phyloP scores from a whole-genome alignment of 73 alveolate species.

The Breviolum minutum region DNA sequence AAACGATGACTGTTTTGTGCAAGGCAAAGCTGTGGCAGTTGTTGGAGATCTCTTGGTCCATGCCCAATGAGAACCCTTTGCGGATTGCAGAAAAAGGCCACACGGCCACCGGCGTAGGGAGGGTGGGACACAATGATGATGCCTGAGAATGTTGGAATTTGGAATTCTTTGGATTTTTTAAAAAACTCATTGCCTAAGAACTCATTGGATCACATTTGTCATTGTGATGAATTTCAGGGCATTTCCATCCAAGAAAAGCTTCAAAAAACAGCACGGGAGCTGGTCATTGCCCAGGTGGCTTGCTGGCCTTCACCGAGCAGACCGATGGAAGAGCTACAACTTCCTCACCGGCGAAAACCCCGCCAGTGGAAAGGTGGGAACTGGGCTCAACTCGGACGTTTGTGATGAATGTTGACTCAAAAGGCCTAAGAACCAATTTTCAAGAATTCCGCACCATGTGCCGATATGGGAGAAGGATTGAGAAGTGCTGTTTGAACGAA shows the following conservation, averaged over 20 bases:
- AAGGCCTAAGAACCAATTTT: no score
- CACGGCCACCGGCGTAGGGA: not conserved
- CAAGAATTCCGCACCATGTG: no score
- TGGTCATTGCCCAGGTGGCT: not conserved
- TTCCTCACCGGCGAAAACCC: not conserved
- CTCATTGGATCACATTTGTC: not conserved
- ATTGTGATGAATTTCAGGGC: not conserved
- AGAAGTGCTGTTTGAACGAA: no score
- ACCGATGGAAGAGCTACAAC: not conserved
- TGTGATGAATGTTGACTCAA: not conserved
- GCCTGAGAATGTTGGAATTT: not conserved
- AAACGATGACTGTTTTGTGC: no score
- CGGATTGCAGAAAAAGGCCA: not conserved
- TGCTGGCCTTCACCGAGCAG: conserved; percentile 31
- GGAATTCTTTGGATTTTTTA: not conserved
- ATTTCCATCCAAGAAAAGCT: not conserved
- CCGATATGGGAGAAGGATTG: no score
- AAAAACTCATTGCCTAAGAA: not conserved
- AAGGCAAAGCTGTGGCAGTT: conserved; percentile 44
- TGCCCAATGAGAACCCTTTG: conserved; percentile 67
- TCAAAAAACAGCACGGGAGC: not conserved
- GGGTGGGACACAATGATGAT: not conserved
- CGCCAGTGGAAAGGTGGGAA: not conserved
- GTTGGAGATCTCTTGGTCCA: conserved; percentile 54
- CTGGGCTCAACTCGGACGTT: not conserved